Percentiles rank a stretch among this genome's conserved stretches.
Evolutionary conservation across 1,284 basidiomycete genomes (phyloP).

Genomic region (Leccinum huronense): DNA sequence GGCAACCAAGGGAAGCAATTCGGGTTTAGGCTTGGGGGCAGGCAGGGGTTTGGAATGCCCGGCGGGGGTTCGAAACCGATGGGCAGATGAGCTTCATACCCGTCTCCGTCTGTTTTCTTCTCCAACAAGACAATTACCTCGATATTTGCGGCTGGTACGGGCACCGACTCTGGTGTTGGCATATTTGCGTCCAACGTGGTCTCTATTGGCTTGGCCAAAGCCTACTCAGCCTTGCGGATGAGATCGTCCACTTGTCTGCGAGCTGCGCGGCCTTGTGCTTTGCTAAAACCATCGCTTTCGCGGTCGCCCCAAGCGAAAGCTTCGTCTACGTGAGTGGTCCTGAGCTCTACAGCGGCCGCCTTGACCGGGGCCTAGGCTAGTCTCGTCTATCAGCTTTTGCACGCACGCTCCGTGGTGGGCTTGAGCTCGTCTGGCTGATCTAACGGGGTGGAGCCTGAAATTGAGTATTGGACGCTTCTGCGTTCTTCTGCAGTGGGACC

Average conservation of each 20-base stretch:
- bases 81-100: conserved; percentile 77
- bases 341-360: conserved; percentile 45
- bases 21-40: conserved; percentile 36
- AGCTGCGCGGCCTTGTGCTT: conserved; percentile 53
- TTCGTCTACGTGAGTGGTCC: conserved; percentile 37
- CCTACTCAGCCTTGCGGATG: conserved; percentile 67
- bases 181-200: conserved; percentile 26
- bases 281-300: conserved; percentile 44
- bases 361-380: conserved; percentile 48
- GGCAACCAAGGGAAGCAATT: conserved; percentile 74
- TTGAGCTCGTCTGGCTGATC: conserved; percentile 26
- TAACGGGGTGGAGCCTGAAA: conserved; percentile 20
- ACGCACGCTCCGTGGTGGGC: conserved; percentile 4
- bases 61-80: conserved; percentile 77
- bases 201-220: conserved; percentile 44
- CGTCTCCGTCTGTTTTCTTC: conserved; percentile 37
- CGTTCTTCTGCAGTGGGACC: conserved; percentile 29
- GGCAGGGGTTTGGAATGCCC: conserved; percentile 59
- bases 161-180: not conserved
- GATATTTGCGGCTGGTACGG: conserved; percentile 17
- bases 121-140: conserved; percentile 31
- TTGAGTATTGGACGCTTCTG: conserved; percentile 29
- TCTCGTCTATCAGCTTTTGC: not conserved
- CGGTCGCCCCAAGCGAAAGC: conserved; percentile 37
- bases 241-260: conserved; percentile 66